Conservation (phyloP, 1,284 basidiomycete genomes). For the Caloboletus inedulis region DNA sequence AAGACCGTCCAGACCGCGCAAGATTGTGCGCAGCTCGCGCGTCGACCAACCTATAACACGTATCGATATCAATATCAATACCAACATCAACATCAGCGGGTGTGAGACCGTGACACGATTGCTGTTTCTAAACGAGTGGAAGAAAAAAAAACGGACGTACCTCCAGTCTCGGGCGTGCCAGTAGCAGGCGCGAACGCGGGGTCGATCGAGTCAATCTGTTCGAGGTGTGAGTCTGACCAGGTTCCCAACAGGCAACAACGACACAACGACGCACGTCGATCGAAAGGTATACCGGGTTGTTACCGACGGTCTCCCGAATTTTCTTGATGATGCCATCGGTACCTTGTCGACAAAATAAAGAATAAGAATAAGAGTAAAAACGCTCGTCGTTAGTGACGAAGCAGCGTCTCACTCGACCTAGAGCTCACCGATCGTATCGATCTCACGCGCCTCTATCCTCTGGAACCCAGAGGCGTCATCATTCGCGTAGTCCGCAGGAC, state of each 20-base stretch:
- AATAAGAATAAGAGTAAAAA: not conserved
- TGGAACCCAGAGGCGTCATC: conserved; percentile 67
- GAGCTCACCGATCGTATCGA: conserved; percentile 61
- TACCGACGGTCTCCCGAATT: conserved; percentile 66
- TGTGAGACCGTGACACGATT: not conserved
- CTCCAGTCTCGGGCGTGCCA: conserved; percentile 60
- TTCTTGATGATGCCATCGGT: conserved; percentile 67
- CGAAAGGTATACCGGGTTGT: conserved; percentile 67
- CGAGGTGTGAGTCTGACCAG: not conserved
- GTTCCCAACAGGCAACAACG: not conserved
- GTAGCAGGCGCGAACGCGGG: conserved; percentile 79
- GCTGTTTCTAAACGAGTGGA: too few species aligned
- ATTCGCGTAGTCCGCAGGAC: conserved; percentile 67
- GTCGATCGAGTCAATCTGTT: conserved; percentile 69
- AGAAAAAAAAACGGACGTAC: conserved; percentile 33
- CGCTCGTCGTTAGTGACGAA: not conserved
- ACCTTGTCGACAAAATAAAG: conserved; percentile 40
- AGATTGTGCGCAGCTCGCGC: conserved; percentile 69
- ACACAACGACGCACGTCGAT: conserved; percentile 52
- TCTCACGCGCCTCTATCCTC: conserved; percentile 73
- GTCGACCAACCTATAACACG: conserved; percentile 64
- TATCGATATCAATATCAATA: not conserved
- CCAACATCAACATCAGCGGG: too few species aligned
- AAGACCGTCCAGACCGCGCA: conserved; percentile 70
- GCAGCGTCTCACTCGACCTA: not conserved